Base-by-base conservation (phyloP, 129 eudicot species). In the Flaveria bidentis region DNA sequence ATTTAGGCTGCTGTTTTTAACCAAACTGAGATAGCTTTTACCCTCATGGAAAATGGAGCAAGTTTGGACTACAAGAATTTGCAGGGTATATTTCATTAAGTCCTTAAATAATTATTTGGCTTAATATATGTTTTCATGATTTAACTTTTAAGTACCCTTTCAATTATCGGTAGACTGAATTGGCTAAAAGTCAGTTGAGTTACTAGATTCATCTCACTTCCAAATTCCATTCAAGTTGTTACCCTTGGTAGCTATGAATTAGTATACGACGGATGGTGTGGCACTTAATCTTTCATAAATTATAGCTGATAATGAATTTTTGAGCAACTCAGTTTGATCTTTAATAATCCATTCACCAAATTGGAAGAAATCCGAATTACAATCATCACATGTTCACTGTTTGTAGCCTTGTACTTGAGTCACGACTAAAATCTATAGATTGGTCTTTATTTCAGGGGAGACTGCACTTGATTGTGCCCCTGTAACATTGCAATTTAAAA, bases 381-480 rank as follows among this genome's bases (percentile, higher is more conserved):
- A 50, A 55, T 45, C 13, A 45, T 44, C 49, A 45, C 13, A 45
- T 45, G 13, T 45, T 45, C 14, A 44, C 49, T 8, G 49, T 10
- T 2, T 45, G 49, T 10, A 45, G 49, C 0, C 49, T 45, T 44
- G 49, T 7, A 9, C 49, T 10, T 2, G 49, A 45, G 41, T 36
- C 49, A 45, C 2, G 49, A 45, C 13, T 45, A 45, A 45, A 9
- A 45, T 45, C 2, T 9, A 12, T 0, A 45, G 11, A 45, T 9
- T 8, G 25, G 39, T 28, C 51, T 62, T 58, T 78, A 73, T 71
- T 78, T 74, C 86, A 94, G 98, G 98, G 69, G 98, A 94, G 82
- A 91, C 97, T 50, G 93, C 98, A 22, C 82, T 91, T 60, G 98
- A 94, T 82, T 94, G 98, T 87, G 98, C 98, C 65, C 97, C 97